Percentiles rank a stretch among this genome's conserved stretches.
These are phyloP conservation scores for Alternaria metachromatica DNA, from an alignment of 2,329 filamentous ascomycete genomes.

Conservation along the genomic window DNA sequence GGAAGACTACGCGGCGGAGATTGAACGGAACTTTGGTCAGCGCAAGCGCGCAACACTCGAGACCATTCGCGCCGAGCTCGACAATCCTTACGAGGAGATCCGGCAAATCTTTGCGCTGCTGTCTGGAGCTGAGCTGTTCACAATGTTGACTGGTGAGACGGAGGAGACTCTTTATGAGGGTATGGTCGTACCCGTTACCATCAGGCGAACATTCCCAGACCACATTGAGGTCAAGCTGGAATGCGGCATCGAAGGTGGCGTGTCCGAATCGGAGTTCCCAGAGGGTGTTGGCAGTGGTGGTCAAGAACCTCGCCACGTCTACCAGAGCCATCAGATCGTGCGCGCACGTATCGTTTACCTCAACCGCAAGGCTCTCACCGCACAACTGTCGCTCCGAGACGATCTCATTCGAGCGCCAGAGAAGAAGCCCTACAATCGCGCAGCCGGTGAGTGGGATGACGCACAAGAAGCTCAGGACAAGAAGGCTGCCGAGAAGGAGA, in stretches of 20 bases:
- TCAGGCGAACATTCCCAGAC: constrained; percentile 87
- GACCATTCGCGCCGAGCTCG: constrained; percentile 91
- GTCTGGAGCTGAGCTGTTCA: constrained; percentile 81
- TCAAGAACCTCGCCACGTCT: constrained; percentile 65
- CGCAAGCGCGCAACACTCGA: constrained; percentile 95
- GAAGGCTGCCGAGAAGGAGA: constrained; percentile 78
- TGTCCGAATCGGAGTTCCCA: constrained; percentile 82
- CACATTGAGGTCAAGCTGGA: constrained; percentile 94
- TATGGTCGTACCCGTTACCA: constrained; percentile 90
- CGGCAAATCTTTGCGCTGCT: constrained; percentile 78
- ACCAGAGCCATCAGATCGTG: constrained; percentile 80
- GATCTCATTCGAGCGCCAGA: constrained; percentile 73
- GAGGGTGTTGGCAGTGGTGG: constrained; percentile 63
- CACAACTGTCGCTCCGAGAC: constrained; percentile 84
- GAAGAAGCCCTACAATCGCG: constrained; percentile 64
- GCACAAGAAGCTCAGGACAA: constrained; percentile 80
- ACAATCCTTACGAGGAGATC: constrained; percentile 92
- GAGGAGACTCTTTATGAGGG: constrained; percentile 80
- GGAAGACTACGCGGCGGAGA: constrained; percentile 95
- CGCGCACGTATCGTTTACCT: constrained; percentile 88
- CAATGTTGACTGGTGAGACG: constrained; percentile 95
- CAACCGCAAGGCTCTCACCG: constrained; percentile 83
- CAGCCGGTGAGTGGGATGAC: constrained; percentile 86
- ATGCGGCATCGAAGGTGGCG: constrained; percentile 89
- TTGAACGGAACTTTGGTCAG: constrained; percentile 91